phyloP scores from a whole-genome alignment of 176 grass and related monocot species.

The Metroxylon sagu region DNA sequence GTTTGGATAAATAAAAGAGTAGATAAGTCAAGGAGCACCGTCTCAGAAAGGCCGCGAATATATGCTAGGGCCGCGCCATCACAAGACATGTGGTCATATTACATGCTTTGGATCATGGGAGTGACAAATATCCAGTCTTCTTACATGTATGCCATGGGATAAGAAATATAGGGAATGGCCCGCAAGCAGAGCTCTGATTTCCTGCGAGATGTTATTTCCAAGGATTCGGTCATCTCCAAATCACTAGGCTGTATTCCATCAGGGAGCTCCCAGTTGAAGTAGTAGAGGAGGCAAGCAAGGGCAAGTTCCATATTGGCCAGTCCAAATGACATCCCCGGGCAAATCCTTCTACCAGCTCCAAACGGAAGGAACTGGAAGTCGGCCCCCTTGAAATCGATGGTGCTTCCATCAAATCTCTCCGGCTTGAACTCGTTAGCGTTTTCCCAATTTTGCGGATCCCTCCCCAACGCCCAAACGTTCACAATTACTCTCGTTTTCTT shows the following conservation, averaged over 20 bases:
- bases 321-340: not conserved
- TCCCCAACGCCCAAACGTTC: not conserved
- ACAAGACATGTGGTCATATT: too few species aligned
- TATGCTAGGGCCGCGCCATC: too few species aligned
- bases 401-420: not conserved
- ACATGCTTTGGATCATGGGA: too few species aligned
- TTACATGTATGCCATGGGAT: too few species aligned
- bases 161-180: too few species aligned
- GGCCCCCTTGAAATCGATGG: not conserved
- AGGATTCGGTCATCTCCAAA: not conserved
- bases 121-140: too few species aligned
- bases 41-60: too few species aligned
- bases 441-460: not conserved
- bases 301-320: not conserved
- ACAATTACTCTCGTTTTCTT: not conserved
- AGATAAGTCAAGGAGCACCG: too few species aligned
- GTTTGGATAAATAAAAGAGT: too few species aligned
- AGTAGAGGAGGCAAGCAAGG: not conserved
- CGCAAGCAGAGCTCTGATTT: too few species aligned
- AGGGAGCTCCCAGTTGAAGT: conserved; percentile 9
- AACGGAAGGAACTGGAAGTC: conserved; percentile 2
- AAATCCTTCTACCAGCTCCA: not conserved
- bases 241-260: not conserved
- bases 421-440: not conserved
- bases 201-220: not conserved